These are phyloP conservation scores for Cydonia oblonga DNA, from an alignment of 331 rosid genomes.

Conservation along the genomic window DNA sequence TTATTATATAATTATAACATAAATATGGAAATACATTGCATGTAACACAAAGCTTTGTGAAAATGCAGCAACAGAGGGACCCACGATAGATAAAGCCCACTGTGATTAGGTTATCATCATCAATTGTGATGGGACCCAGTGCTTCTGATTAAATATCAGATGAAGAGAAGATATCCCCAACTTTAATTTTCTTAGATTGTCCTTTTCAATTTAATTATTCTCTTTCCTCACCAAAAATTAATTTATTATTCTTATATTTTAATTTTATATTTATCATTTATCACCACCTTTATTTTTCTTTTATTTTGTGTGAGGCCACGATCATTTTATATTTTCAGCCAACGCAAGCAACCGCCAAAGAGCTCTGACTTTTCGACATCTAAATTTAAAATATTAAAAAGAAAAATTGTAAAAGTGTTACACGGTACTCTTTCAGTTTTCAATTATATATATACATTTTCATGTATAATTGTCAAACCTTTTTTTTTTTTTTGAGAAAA, in stretches of 20 bases:
- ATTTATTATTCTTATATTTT: background rate
- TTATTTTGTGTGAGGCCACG: background rate
- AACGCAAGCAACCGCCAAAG: background rate
- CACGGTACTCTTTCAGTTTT: background rate
- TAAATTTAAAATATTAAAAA: background rate
- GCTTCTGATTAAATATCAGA: background rate
- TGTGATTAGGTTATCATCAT: background rate
- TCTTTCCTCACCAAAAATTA: background rate
- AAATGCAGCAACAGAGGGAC: background rate
- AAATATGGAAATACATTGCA: background rate
- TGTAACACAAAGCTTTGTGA: background rate
- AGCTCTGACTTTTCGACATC: background rate
- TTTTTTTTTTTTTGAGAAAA: background rate
- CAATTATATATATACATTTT: background rate
- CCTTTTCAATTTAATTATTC: background rate
- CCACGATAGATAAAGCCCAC: background rate
- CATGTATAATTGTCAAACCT: background rate
- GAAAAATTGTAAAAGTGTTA: background rate
- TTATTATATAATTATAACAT: background rate
- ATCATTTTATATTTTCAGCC: background rate
- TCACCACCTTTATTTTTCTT: background rate
- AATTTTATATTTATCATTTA: background rate
- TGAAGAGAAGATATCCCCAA: background rate
- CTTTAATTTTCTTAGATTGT: background rate
- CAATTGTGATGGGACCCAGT: background rate